These are phyloP conservation scores for Fusarium sp. DNA, from an alignment of 2,329 filamentous ascomycete species.

Conservation along the genomic window DNA sequence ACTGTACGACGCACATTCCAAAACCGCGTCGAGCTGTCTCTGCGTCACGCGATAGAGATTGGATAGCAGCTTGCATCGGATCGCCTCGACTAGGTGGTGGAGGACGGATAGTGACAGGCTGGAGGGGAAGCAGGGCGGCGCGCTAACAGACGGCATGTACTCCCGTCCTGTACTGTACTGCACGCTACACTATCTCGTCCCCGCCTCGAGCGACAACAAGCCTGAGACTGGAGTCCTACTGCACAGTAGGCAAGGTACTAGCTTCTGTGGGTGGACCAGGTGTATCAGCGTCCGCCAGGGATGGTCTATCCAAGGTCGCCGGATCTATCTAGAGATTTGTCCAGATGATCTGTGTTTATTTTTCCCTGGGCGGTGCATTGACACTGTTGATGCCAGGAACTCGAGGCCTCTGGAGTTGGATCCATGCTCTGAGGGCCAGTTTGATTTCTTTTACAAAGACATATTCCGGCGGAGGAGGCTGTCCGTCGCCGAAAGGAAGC, in stretches of 20 bases:
- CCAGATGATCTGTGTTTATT: constrained; percentile 21
- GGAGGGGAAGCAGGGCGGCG: not conserved
- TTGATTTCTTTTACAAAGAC: not conserved
- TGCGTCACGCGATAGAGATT: constrained; percentile 12
- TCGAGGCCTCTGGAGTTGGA: not conserved
- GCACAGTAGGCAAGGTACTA: constrained; percentile 14
- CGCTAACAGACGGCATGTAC: constrained; percentile 14
- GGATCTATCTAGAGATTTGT: constrained; percentile 13
- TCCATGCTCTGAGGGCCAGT: not conserved
- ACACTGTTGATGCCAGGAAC: not conserved
- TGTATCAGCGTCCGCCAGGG: constrained; percentile 10
- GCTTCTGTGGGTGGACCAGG: constrained; percentile 21
- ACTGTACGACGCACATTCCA: constrained; percentile 8
- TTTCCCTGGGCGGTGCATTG: not conserved
- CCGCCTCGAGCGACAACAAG: not conserved
- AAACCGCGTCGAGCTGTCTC: not conserved
- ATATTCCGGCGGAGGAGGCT: constrained; percentile 5
- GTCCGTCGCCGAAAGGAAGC: constrained; percentile 4
- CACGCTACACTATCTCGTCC: not conserved
- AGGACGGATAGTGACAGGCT: constrained; percentile 6
- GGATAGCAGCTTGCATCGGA: constrained; percentile 4
- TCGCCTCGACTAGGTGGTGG: not conserved
- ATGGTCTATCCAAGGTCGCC: not conserved
- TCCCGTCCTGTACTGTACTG: not conserved
- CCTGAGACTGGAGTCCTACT: constrained; percentile 17